A percentile compares a stretch with the other conserved stretches of the same genome.
phyloP scores from a whole-genome alignment of 129 eudicot species.

The Centella asiatica region DNA sequence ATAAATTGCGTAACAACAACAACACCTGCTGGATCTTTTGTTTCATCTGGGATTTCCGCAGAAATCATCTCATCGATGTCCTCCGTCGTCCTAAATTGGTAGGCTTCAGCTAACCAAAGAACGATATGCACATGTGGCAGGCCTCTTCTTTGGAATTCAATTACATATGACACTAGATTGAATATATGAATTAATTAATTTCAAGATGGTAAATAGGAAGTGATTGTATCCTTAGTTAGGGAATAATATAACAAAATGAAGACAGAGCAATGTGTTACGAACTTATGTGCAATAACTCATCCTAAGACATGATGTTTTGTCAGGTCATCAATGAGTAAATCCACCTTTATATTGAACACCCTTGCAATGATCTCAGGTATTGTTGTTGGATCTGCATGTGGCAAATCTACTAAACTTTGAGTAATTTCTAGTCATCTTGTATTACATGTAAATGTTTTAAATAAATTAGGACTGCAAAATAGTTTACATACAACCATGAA shows the following conservation, averaged over 20 bases:
- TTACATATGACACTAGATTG: constrained; percentile 4
- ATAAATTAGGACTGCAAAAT: background rate
- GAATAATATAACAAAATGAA: no score
- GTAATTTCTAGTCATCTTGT: background rate
- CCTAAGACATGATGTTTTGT: background rate
- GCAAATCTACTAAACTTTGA: background rate
- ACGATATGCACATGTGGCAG: constrained; percentile 19
- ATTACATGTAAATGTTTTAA: background rate
- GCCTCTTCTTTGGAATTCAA: constrained; percentile 21
- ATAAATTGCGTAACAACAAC: background rate
- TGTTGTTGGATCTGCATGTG: background rate
- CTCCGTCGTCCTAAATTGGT: background rate
- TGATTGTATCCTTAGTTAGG: no score
- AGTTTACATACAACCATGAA: constrained; percentile 13
- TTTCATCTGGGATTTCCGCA: constrained; percentile 4
- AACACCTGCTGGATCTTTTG: background rate
- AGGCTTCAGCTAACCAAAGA: background rate
- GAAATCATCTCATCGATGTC: background rate
- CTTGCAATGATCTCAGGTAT: constrained; percentile 1
- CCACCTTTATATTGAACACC: constrained; percentile 5
- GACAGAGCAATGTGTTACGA: no score
- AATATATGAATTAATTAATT: no score
- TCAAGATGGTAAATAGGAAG: no score
- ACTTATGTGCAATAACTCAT: background rate
- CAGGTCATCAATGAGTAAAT: background rate